A percentile compares a stretch with the other conserved stretches of the same genome.
Evolutionary conservation across 805 yeast species (phyloP).

Genomic region (Yamadazyma insecticola): DNA sequence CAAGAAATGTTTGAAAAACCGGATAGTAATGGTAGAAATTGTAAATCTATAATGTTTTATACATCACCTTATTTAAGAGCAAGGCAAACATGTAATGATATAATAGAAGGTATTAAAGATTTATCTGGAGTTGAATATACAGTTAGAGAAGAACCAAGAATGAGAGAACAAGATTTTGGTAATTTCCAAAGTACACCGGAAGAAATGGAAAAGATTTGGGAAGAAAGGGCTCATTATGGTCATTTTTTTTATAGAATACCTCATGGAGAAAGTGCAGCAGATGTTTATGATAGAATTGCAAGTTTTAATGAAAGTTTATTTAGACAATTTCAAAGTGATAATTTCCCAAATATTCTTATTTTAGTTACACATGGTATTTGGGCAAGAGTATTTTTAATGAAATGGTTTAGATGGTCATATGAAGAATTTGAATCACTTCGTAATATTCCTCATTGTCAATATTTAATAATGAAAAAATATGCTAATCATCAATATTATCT

Average conservation of each 20-base stretch:
- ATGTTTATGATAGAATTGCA: slow-evolving; percentile 87
- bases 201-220: slow-evolving; percentile 79
- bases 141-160: slow-evolving; percentile 81
- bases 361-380: slow-evolving; percentile 92
- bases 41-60: slow-evolving; percentile 57
- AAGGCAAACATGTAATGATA: slow-evolving; percentile 73
- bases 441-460: slow-evolving; percentile 82
- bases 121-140: slow-evolving; percentile 42
- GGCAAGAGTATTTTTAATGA: slow-evolving; percentile 89
- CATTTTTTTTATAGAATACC: slow-evolving; percentile 79
- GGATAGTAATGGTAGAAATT: slow-evolving; percentile 9
- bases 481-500: slow-evolving; percentile 49
- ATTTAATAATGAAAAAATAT: slow-evolving; percentile 69
- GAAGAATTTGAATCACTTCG: slow-evolving; percentile 81
- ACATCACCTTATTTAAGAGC: slow-evolving; percentile 87
- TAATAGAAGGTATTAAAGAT: slow-evolving; percentile 52
- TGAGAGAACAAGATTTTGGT: slow-evolving; percentile 95
- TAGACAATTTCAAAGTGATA: slow-evolving; percentile 66
- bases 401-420: slow-evolving; percentile 92
- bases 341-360: slow-evolving; percentile 77
- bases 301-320: slow-evolving; percentile 85
- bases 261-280: slow-evolving; percentile 94
- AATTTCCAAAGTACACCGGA: slow-evolving; percentile 77
- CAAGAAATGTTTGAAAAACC: slow-evolving; percentile 29
- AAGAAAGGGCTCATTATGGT: slow-evolving; percentile 83